These are phyloP conservation scores for Barnettozyma salicaria DNA, from an alignment of 805 yeast genomes.

Conservation along the genomic window DNA sequence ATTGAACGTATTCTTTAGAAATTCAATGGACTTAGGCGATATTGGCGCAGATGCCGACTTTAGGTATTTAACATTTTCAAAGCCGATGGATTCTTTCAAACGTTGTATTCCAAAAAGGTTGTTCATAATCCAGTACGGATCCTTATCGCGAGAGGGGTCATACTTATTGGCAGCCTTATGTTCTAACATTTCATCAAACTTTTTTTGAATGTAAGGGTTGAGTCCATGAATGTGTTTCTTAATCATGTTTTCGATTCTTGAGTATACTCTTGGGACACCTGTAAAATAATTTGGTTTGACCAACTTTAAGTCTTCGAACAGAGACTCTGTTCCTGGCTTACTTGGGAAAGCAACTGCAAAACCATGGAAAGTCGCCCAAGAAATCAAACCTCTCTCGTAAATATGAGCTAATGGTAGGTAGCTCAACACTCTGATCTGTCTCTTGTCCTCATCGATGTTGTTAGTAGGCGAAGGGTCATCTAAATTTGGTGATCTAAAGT, in stretches of 20 bases:
- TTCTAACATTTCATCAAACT: conserved; percentile 16
- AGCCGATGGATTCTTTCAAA: conserved; percentile 34
- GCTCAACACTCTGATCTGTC: conserved; percentile 28
- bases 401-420: conserved; percentile 59
- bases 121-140: conserved; percentile 9
- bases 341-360: conserved; percentile 42
- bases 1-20: conserved; percentile 46
- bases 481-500: conserved; percentile 9
- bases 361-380: conserved; percentile 30
- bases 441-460: conserved; percentile 16
- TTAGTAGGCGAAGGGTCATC: conserved; percentile 5
- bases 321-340: conserved; percentile 35
- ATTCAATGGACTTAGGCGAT: conserved; percentile 45
- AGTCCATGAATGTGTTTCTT: conserved; percentile 21
- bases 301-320: conserved; percentile 44
- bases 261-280: conserved; percentile 53
- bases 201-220: conserved; percentile 12
- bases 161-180: conserved; percentile 7
- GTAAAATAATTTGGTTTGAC: conserved; percentile 43
- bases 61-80: conserved; percentile 30
- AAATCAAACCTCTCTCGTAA: conserved; percentile 43
- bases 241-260: conserved; percentile 45
- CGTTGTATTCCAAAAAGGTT: conserved; percentile 30
- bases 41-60: conserved; percentile 58
- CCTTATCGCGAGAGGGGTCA: conserved; percentile 10